Percentiles rank a stretch among this genome's conserved stretches.
phyloP scores from a whole-genome alignment of 2,329 filamentous ascomycete genomes.

The Truncatella angustata region DNA sequence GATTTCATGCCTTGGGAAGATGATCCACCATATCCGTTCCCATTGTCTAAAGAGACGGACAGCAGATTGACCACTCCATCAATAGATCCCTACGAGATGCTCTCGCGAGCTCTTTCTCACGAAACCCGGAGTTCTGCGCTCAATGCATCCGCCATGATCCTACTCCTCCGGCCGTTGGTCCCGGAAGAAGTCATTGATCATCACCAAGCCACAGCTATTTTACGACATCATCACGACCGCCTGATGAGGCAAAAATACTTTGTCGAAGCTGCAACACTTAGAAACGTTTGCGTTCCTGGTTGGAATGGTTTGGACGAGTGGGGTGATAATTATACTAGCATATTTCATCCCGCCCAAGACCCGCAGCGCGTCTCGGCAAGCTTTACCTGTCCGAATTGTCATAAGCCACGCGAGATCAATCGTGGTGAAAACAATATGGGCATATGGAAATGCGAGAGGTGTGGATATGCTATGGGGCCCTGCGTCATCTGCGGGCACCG shows the following conservation, averaged over 20 bases:
- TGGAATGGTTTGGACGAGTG: conserved; percentile 52
- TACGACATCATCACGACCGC: conserved; percentile 59
- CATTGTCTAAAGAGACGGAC: conserved; percentile 23
- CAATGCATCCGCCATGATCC: conserved; percentile 59
- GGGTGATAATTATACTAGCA: conserved; percentile 52
- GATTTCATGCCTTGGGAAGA: conserved; percentile 60
- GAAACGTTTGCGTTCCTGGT: conserved; percentile 58
- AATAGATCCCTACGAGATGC: conserved; percentile 54
- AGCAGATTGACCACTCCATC: conserved; percentile 29
- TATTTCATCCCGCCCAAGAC: conserved; percentile 54
- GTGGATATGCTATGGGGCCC: conserved; percentile 48
- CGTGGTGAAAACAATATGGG: conserved; percentile 38
- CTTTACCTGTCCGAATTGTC: conserved; percentile 54
- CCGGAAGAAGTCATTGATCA: conserved; percentile 53
- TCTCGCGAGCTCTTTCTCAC: conserved; percentile 53
- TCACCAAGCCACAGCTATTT: conserved; percentile 53
- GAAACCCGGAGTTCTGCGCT: conserved; percentile 56
- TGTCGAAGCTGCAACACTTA: conserved; percentile 57
- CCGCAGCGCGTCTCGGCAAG: conserved; percentile 44
- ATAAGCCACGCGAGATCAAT: conserved; percentile 54
- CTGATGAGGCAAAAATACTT: conserved; percentile 60
- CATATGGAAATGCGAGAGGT: conserved; percentile 60
- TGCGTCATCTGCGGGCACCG: conserved; percentile 60
- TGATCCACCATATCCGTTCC: conserved; percentile 55
- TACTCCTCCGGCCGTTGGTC: conserved; percentile 58